Percentiles rank a stretch among this genome's conserved stretches.
Conservation (phyloP, 1,284 basidiomycete species). For the Neonothopanus nambi region DNA sequence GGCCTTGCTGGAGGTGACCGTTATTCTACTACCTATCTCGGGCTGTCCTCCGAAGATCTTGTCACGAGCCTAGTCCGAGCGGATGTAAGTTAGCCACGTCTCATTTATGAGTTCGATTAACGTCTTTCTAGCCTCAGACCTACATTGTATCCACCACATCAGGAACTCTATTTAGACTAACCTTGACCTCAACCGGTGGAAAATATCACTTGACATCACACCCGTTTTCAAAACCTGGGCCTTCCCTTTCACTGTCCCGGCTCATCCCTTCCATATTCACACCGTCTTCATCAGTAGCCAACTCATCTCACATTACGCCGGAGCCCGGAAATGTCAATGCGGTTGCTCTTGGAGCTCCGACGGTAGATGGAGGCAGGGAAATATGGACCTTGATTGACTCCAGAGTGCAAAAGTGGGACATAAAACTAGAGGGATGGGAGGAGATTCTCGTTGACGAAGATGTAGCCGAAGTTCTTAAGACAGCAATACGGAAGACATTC, state of each 20-base stretch:
- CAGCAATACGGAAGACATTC: slow-evolving; percentile 46
- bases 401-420: slow-evolving; percentile 67
- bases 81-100: slow-evolving; percentile 46
- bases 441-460: slow-evolving; percentile 58
- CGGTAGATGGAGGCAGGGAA: slow-evolving; percentile 42
- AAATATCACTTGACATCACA: slow-evolving; percentile 60
- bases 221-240: slow-evolving; percentile 56
- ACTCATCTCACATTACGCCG: slow-evolving; percentile 23
- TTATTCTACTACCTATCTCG: slow-evolving; percentile 53
- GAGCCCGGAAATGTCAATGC: slow-evolving; percentile 60
- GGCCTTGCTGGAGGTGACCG: slow-evolving; percentile 80
- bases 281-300: slow-evolving; percentile 20
- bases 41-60: slow-evolving; percentile 55
- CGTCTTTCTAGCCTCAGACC: slow-evolving; percentile 52
- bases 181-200: slow-evolving; percentile 64
- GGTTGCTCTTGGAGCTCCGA: slow-evolving; percentile 49
- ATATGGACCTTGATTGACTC: slow-evolving; percentile 68
- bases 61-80: slow-evolving; percentile 65
- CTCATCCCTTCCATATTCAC: slow-evolving; percentile 59
- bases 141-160: slow-evolving; percentile 68
- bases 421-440: slow-evolving; percentile 68
- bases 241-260: slow-evolving; percentile 55
- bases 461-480: slow-evolving; percentile 41
- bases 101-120: slow-evolving; percentile 1
- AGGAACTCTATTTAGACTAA: slow-evolving; percentile 66